A percentile compares a stretch with the other conserved stretches of the same genome.
These are phyloP conservation scores for Wickerhamomyces mucosus DNA, from an alignment of 805 yeast species.

Conservation along the genomic window DNA sequence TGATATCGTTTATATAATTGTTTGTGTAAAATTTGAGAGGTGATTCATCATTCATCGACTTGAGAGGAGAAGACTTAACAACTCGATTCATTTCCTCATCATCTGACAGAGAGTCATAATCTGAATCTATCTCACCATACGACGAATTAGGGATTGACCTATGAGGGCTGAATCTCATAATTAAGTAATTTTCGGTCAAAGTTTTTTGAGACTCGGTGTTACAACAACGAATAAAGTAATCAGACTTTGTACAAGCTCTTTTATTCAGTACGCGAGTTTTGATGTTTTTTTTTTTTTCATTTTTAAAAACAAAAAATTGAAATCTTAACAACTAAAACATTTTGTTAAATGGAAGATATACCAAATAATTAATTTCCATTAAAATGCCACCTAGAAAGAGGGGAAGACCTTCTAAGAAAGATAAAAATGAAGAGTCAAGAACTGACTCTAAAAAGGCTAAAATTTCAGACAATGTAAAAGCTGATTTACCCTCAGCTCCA, in stretches of 20 bases:
- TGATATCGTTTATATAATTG: not conserved
- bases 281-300: not conserved
- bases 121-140: constrained; percentile 3
- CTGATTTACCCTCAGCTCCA: constrained; percentile 1
- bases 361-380: not conserved
- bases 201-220: too few species aligned
- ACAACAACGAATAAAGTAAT: too few species aligned
- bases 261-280: not conserved
- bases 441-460: not conserved
- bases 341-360: too few species aligned
- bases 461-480: not conserved
- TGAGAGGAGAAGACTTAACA: constrained; percentile 15
- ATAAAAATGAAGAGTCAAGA: not conserved
- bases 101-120: constrained; percentile 6
- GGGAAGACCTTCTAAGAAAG: not conserved
- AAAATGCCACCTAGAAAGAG: constrained; percentile 8
- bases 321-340: too few species aligned
- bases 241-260: too few species aligned
- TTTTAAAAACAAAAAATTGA: not conserved
- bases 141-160: not conserved
- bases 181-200: constrained; percentile 1
- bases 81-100: constrained; percentile 3
- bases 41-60: constrained; percentile 8
- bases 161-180: not conserved
- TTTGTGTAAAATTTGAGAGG: constrained; percentile 10